These are phyloP conservation scores for Handroanthus guayacan DNA, from an alignment of 257 asterid species.

Conservation along the genomic window DNA sequence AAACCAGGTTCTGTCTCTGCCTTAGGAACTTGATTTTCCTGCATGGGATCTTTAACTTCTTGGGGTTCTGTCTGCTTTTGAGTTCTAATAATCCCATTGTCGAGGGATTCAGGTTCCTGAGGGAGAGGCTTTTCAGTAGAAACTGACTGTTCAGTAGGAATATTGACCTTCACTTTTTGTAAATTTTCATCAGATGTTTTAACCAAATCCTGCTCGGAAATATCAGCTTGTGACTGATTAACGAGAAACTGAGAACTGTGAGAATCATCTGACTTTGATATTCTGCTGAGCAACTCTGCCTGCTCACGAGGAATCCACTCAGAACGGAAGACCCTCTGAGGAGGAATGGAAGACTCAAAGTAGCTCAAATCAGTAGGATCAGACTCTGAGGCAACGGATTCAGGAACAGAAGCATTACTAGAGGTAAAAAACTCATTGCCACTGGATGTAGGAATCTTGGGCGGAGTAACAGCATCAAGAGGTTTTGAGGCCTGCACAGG, in stretches of 20 bases:
- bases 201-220: constrained; percentile 51
- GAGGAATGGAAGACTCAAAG: constrained; percentile 58
- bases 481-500: constrained; percentile 50
- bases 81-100: constrained; percentile 42
- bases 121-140: constrained; percentile 32
- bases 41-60: constrained; percentile 48
- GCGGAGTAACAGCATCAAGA: constrained; percentile 48
- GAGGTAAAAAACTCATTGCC: constrained; percentile 47
- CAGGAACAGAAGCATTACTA: constrained; percentile 46
- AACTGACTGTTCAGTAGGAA: constrained; percentile 42
- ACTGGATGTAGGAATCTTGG: constrained; percentile 44
- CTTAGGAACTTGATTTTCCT: constrained; percentile 48
- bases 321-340: constrained; percentile 75
- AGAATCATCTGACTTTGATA: constrained; percentile 93
- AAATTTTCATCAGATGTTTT: constrained; percentile 52
- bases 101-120: constrained; percentile 46
- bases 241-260: constrained; percentile 74
- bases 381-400: constrained; percentile 55
- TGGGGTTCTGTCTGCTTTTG: constrained; percentile 39
- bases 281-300: constrained; percentile 65
- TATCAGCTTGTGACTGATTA: constrained; percentile 55
- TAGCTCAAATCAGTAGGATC: constrained; percentile 60
- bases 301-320: constrained; percentile 84
- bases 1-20: constrained; percentile 49
- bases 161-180: constrained; percentile 45